These are phyloP conservation scores for Beauveria scarabaeidicola DNA, from an alignment of 2,329 filamentous ascomycete genomes.

Conservation along the genomic window DNA sequence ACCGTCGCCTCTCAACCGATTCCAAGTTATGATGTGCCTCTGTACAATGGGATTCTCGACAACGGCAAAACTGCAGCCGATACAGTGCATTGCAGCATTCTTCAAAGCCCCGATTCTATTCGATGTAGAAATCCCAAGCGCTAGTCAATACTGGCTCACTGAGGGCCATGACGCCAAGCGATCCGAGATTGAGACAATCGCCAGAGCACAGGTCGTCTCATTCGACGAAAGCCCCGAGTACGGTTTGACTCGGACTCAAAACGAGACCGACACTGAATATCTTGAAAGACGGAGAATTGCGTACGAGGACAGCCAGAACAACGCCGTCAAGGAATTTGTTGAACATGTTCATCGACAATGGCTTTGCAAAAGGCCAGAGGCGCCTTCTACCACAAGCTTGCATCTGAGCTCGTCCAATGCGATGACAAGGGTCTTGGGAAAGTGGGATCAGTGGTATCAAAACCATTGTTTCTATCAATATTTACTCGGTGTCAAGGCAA, in stretches of 20 bases:
- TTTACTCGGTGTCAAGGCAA: not conserved
- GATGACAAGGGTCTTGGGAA: not conserved
- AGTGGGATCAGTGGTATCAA: not conserved
- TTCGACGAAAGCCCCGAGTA: not conserved
- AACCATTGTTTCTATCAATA: not conserved
- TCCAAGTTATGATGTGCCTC: slow-evolving; percentile 1
- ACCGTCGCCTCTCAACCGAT: not conserved
- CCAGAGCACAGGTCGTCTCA: not conserved
- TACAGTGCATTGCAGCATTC: not conserved
- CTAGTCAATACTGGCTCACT: not conserved
- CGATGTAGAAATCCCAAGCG: not conserved
- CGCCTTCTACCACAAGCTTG: not conserved
- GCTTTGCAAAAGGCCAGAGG: not conserved
- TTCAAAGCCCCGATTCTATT: not conserved
- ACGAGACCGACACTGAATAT: not conserved
- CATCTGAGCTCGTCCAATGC: not conserved
- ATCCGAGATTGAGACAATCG: not conserved
- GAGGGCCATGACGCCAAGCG: not conserved
- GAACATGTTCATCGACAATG: not conserved
- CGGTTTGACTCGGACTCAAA: no score
- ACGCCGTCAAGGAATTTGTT: not conserved
- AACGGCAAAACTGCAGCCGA: not conserved
- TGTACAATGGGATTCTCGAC: not conserved
- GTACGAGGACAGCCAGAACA: not conserved
- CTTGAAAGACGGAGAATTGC: not conserved